phyloP scores from a whole-genome alignment of 805 yeast genomes.

The Starmerella bombicola region DNA sequence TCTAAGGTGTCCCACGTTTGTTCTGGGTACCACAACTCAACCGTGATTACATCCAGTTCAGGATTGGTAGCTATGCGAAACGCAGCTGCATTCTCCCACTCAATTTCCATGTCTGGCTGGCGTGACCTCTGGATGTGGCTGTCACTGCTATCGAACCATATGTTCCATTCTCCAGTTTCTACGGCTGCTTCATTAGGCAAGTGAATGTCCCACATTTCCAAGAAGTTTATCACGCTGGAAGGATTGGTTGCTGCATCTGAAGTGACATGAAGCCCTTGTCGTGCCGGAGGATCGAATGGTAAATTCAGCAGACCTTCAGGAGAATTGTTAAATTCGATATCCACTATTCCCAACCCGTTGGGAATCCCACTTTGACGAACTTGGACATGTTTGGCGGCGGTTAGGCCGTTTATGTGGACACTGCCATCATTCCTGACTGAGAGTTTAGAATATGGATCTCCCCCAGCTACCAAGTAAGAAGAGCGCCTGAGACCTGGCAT shows the following conservation, averaged over 20 bases:
- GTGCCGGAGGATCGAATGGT: constrained; percentile 10
- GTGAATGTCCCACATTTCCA: background rate
- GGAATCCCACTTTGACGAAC: background rate
- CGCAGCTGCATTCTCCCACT: constrained; percentile 3
- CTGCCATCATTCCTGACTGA: background rate
- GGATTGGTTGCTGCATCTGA: background rate
- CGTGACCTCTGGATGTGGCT: too few species aligned
- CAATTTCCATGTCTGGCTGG: background rate
- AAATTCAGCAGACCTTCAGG: background rate
- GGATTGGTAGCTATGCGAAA: constrained; percentile 7
- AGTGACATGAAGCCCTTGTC: background rate
- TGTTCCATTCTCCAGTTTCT: background rate
- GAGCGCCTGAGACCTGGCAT: too few species aligned
- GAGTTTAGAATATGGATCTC: background rate
- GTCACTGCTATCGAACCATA: background rate
- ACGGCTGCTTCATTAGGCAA: background rate
- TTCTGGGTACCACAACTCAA: constrained; percentile 22
- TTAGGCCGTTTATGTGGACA: background rate
- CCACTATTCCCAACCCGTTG: background rate
- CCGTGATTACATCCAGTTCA: constrained; percentile 14
- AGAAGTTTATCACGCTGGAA: background rate
- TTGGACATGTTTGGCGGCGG: constrained; percentile 4
- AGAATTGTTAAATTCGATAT: background rate
- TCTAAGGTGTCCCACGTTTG: constrained; percentile 9
- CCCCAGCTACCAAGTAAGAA: background rate